Conservation (phyloP, 2,329 filamentous ascomycete genomes). For the Stemphylium vesicarium region DNA sequence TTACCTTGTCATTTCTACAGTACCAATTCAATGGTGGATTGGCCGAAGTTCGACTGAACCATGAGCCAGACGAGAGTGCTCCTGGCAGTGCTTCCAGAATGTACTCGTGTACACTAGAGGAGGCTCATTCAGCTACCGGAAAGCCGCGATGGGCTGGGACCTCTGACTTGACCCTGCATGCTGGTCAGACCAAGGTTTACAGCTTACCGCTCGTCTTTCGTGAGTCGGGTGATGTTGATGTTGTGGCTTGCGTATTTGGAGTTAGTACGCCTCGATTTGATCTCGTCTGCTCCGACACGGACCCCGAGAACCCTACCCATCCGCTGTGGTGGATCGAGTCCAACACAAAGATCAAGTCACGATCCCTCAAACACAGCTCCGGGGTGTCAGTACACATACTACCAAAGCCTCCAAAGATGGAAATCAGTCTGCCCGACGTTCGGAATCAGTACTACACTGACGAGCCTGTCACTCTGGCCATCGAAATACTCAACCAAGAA, state of each 20-base stretch:
- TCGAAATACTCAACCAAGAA: constrained; percentile 82
- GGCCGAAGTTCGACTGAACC: constrained; percentile 40
- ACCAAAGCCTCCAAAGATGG: constrained; percentile 90
- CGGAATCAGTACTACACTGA: constrained; percentile 82
- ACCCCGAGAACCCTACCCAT: constrained; percentile 36
- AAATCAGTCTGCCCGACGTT: constrained; percentile 69
- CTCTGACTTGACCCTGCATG: constrained; percentile 68
- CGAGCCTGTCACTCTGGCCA: constrained; percentile 71
- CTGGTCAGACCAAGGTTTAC: constrained; percentile 73
- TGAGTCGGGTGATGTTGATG: constrained; percentile 78
- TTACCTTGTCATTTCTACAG: constrained; percentile 57
- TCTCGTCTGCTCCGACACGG: constrained; percentile 68
- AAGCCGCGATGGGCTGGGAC: constrained; percentile 59
- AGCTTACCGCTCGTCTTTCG: constrained; percentile 75
- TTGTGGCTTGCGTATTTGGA: constrained; percentile 67
- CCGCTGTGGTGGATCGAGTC: constrained; percentile 46
- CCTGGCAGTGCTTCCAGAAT: constrained; percentile 23
- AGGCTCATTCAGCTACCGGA: constrained; percentile 29
- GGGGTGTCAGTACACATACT: constrained; percentile 71
- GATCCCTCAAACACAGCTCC: constrained; percentile 38
- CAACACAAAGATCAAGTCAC: constrained; percentile 30
- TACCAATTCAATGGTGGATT: constrained; percentile 60
- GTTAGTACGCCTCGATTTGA: constrained; percentile 71
- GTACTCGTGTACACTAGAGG: constrained; percentile 34
- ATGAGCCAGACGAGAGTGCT: constrained; percentile 22